Conservation (phyloP, 768 basidiomycete species). For the Collybiopsis confluens region DNA sequence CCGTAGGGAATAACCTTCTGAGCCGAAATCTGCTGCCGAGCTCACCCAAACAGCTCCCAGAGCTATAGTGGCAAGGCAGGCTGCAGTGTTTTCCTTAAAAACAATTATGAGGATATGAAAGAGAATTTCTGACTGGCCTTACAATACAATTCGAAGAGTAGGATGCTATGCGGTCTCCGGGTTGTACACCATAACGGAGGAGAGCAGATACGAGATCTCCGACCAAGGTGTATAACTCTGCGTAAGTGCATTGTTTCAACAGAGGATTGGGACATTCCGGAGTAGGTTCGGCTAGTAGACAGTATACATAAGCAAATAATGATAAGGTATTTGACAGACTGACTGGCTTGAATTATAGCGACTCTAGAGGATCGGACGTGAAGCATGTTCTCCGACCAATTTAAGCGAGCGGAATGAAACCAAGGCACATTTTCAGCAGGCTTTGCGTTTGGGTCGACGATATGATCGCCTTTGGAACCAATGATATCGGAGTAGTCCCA, state of each 20-base stretch:
- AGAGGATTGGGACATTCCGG: slow-evolving; percentile 39
- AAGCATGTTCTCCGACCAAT: slow-evolving; percentile 84
- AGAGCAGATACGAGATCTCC: slow-evolving; percentile 56
- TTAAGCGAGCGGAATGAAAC: slow-evolving; percentile 64
- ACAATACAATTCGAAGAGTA: slow-evolving; percentile 80
- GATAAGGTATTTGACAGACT: slow-evolving; percentile 24
- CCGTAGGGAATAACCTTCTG: no score
- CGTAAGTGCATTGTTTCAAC: slow-evolving; percentile 47
- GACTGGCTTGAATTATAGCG: slow-evolving; percentile 70
- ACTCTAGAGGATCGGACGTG: slow-evolving; percentile 46
- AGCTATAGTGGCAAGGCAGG: slow-evolving; percentile 64
- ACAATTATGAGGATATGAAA: slow-evolving; percentile 5
- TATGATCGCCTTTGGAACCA: slow-evolving; percentile 55
- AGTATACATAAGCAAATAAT: slow-evolving; percentile 17
- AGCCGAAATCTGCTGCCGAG: slow-evolving; percentile 80
- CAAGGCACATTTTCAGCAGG: slow-evolving; percentile 65
- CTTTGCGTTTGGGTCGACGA: slow-evolving; percentile 49
- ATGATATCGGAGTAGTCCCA: slow-evolving; percentile 67
- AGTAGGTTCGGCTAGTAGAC: slow-evolving; percentile 57
- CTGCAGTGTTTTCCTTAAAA: slow-evolving; percentile 60
- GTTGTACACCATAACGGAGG: slow-evolving; percentile 43
- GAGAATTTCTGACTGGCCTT: slow-evolving; percentile 30
- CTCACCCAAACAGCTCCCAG: slow-evolving; percentile 82
- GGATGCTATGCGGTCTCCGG: slow-evolving; percentile 71
- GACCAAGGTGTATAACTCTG: slow-evolving; percentile 53